These are phyloP conservation scores for Arabidopsis lyrata DNA, from an alignment of 441 rosid species.

Conservation along the genomic window DNA sequence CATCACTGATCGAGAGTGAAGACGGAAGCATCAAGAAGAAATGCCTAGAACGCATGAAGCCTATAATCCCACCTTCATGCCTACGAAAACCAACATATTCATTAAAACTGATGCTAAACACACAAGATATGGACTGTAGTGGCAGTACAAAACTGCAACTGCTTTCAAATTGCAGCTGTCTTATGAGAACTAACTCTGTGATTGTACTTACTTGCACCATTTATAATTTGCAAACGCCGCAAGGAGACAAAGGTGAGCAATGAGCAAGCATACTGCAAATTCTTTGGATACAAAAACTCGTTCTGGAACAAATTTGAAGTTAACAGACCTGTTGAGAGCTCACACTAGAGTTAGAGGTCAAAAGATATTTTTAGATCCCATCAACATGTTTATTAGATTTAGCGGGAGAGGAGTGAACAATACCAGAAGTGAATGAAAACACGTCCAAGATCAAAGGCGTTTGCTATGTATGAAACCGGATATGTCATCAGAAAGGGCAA, in stretches of 20 bases:
- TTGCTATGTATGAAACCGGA: conserved; percentile 73
- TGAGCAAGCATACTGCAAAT: conserved; percentile 81
- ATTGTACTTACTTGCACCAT: conserved; percentile 95
- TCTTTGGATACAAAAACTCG: conserved; percentile 82
- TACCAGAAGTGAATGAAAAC: conserved; percentile 98
- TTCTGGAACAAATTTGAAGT: conserved; percentile 95
- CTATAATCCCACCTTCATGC: conserved; percentile 86
- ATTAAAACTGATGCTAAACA: conserved; percentile 14
- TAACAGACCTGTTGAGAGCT: conserved; percentile 83
- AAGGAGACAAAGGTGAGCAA: conserved; percentile 72
- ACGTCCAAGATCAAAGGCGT: conserved; percentile 96
- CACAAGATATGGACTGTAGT: not conserved
- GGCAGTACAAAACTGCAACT: not conserved
- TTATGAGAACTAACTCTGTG: not conserved
- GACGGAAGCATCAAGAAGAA: conserved; percentile 44
- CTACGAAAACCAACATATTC: conserved; percentile 50
- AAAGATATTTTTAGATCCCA: conserved; percentile 9
- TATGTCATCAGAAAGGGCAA: conserved; percentile 73
- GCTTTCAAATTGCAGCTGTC: not conserved
- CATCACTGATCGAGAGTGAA: conserved; percentile 42
- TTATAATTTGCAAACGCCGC: conserved; percentile 69
- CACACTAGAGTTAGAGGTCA: conserved; percentile 37
- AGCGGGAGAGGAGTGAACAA: conserved; percentile 2
- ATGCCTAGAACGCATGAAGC: conserved; percentile 63
- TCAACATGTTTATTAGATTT: conserved; percentile 4